Evolutionary conservation across 1,284 basidiomycete species (phyloP).

Genomic region (Tilletia setariae): DNA sequence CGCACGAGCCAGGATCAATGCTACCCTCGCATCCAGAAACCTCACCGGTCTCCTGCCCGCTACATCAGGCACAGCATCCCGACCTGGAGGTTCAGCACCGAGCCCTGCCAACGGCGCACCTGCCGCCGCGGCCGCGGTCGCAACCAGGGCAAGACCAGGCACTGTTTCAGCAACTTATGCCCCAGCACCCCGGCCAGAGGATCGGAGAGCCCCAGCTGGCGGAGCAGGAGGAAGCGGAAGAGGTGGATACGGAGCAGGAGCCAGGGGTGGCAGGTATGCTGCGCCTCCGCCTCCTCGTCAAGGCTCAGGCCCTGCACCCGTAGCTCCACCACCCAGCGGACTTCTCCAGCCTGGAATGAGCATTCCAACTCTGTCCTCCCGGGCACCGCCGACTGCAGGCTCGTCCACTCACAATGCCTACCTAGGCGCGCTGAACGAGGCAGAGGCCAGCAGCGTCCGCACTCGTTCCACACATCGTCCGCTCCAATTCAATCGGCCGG

Average conservation of each 20-base stretch:
- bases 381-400: no score
- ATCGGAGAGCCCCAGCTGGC: neutral
- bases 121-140: neutral
- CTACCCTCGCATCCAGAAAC: neutral
- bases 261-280: neutral
- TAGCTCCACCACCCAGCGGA: neutral
- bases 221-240: neutral
- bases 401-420: neutral
- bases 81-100: neutral
- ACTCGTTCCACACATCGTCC: conserved; percentile 34
- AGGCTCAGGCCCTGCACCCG: neutral
- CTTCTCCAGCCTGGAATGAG: neutral
- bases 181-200: neutral
- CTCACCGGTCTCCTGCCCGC: neutral
- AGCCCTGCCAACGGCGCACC: neutral
- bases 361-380: neutral
- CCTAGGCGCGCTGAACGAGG: conserved; percentile 9
- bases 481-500: conserved; percentile 48
- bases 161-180: neutral
- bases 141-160: neutral
- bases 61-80: neutral
- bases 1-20: conserved; percentile 1
- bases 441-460: conserved; percentile 16
- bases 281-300: conserved; percentile 5
- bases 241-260: neutral